These are phyloP conservation scores for Edaphochlamys debaryana DNA, from an alignment of 139 green algal genomes.

Conservation along the genomic window DNA sequence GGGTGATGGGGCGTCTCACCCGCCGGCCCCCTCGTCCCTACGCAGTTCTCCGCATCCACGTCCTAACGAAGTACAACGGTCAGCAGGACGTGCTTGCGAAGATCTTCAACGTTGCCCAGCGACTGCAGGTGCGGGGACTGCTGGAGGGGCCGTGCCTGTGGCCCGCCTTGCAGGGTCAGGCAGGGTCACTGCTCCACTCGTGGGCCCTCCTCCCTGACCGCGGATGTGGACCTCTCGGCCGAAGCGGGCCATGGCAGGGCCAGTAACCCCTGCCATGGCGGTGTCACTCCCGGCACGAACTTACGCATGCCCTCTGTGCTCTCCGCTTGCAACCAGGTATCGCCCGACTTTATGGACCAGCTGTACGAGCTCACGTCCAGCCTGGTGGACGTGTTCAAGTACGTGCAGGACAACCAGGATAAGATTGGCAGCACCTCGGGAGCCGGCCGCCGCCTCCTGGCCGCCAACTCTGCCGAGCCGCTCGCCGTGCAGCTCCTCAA, in stretches of 20 bases:
- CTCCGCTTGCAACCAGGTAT: too few species aligned
- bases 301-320: too few species aligned
- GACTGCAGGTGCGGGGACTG: not conserved
- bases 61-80: not conserved
- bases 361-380: not conserved
- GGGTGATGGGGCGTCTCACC: too few species aligned
- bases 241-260: too few species aligned
- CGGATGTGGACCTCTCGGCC: too few species aligned
- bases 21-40: too few species aligned
- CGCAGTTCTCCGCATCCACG: not conserved
- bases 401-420: not conserved
- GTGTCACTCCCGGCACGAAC: too few species aligned
- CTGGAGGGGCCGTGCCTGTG: too few species aligned
- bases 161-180: too few species aligned
- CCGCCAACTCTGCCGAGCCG: not conserved
- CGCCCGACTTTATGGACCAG: not conserved
- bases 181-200: too few species aligned
- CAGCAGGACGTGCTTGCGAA: not conserved
- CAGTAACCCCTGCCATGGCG: too few species aligned
- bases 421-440: not conserved
- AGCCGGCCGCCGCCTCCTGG: not conserved
- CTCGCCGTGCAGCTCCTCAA: not conserved
- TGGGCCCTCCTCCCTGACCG: too few species aligned
- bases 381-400: slow-evolving; percentile 7
- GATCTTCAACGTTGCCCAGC: slow-evolving; percentile 7